Percentiles rank a stretch among this genome's conserved stretches.
These are phyloP conservation scores for Primulina eburnea DNA, from an alignment of 257 asterid genomes.

Conservation along the genomic window DNA sequence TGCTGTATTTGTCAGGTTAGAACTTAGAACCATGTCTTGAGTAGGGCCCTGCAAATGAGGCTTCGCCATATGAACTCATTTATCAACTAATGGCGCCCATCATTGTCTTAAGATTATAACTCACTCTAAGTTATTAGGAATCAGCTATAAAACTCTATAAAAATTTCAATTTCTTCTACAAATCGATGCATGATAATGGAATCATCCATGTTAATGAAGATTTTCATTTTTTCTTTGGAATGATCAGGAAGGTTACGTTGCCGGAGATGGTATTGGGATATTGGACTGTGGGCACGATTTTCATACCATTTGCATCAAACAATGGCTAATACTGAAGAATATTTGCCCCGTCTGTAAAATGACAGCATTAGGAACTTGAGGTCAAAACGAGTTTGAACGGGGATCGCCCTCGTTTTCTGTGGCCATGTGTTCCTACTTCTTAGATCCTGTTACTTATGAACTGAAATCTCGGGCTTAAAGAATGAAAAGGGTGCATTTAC, in stretches of 20 bases:
- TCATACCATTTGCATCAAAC: constrained; percentile 52
- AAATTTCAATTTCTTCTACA: too few species aligned
- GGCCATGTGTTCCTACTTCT: neutral
- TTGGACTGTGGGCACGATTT: constrained; percentile 55
- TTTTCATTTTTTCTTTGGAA: neutral
- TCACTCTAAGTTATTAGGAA: neutral
- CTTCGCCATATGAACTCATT: neutral
- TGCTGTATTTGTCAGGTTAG: constrained; percentile 57
- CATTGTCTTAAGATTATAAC: neutral
- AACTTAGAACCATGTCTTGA: constrained; percentile 16
- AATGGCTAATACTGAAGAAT: constrained; percentile 55
- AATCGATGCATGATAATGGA: neutral
- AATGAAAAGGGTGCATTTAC: neutral
- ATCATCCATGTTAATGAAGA: neutral
- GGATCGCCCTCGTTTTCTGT: neutral
- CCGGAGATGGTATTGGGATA: constrained; percentile 43
- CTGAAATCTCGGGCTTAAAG: neutral
- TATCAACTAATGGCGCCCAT: neutral
- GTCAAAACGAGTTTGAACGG: neutral
- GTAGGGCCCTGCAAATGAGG: too few species aligned
- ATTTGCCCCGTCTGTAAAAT: constrained; percentile 59
- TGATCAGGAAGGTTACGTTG: constrained; percentile 46
- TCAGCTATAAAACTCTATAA: neutral
- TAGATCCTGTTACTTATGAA: neutral
- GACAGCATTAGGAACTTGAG: constrained; percentile 41